Evolutionary conservation across 331 rosid species (phyloP).

Genomic region (Dryas integrifolia): DNA sequence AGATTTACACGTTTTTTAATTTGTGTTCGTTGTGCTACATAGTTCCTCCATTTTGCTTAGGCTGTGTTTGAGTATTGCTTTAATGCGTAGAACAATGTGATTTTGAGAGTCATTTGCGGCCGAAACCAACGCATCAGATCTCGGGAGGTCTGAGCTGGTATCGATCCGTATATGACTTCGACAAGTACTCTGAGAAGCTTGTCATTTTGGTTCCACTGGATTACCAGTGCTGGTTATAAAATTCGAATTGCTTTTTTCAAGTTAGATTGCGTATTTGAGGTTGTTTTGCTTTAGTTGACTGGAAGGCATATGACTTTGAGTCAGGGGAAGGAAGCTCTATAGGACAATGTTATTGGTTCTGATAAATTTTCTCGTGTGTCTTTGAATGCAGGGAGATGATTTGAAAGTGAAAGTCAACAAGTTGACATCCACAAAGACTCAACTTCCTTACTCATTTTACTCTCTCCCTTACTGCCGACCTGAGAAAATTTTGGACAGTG

Average conservation of each 20-base stretch:
- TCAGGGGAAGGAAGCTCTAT: background rate
- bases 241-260: background rate
- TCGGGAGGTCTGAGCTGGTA: background rate
- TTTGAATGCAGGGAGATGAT: conserved; percentile 66
- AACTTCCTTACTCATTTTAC: conserved; percentile 87
- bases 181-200: background rate
- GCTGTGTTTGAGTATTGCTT: background rate
- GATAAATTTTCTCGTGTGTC: conserved; percentile 2
- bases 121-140: background rate
- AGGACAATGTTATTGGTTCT: background rate
- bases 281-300: background rate
- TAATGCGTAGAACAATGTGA: background rate
- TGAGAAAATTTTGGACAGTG: conserved; percentile 62
- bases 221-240: background rate
- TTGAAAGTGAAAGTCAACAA: conserved; percentile 96
- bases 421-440: conserved; percentile 88
- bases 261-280: background rate
- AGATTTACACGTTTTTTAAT: background rate
- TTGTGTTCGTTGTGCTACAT: background rate
- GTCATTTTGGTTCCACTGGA: background rate
- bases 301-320: background rate
- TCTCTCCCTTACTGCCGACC: conserved; percentile 71
- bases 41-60: background rate
- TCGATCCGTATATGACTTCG: background rate
- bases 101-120: background rate